A percentile compares a stretch with the other conserved stretches of the same genome.
Evolutionary conservation across 306 rosid species (phyloP).

Genomic region (Trifolium subterraneum): DNA sequence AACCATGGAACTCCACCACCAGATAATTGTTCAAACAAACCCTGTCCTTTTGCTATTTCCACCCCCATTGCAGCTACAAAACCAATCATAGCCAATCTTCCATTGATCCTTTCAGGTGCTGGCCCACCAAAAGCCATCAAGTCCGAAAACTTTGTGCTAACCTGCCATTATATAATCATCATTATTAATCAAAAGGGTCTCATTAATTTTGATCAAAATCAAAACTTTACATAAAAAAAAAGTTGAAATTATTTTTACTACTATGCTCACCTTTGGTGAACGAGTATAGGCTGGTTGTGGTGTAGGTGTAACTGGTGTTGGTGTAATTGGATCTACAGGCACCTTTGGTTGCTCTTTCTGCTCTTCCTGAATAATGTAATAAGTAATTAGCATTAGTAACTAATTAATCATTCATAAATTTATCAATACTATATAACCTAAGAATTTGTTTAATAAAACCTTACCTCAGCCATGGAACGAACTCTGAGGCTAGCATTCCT

Average conservation of each 20-base stretch:
- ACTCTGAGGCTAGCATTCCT: constrained; percentile 43
- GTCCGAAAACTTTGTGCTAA: constrained; percentile 61
- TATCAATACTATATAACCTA: not conserved
- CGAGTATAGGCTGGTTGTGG: not conserved
- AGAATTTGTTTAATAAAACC: not conserved
- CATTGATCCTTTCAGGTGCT: constrained; percentile 93
- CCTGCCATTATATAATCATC: constrained; percentile 35
- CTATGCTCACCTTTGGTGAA: constrained; percentile 11
- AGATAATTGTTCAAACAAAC: constrained; percentile 61
- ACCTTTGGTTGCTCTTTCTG: not conserved
- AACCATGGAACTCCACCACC: constrained; percentile 78
- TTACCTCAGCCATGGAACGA: constrained; percentile 54
- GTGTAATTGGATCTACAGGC: not conserved
- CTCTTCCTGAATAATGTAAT: constrained; percentile 32
- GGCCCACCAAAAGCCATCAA: constrained; percentile 81
- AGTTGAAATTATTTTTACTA: not conserved
- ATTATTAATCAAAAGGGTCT: not conserved
- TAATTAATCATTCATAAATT: no score
- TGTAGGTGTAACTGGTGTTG: not conserved
- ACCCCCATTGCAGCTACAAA: constrained; percentile 78
- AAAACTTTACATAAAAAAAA: not conserved
- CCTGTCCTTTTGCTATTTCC: constrained; percentile 70
- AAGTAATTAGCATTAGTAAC: not conserved
- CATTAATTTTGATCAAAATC: not conserved
- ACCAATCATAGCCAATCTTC: constrained; percentile 88